Conservation (phyloP, 2,329 filamentous ascomycete species). For the Harringtonia lauricola region DNA sequence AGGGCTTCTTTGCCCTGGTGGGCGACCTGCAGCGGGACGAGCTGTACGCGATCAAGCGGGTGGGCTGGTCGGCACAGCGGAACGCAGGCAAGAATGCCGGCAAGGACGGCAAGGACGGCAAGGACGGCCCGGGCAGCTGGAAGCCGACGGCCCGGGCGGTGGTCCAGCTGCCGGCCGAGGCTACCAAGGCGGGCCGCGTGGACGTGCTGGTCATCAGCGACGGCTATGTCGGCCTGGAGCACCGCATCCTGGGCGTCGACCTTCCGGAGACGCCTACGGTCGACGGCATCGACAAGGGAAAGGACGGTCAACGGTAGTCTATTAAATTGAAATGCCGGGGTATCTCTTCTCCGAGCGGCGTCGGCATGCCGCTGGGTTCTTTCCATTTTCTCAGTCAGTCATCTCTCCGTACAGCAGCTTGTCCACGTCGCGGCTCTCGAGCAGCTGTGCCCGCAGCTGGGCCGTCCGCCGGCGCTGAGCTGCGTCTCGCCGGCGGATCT, state of each 20-base stretch:
- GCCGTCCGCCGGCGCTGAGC: conserved; percentile 53
- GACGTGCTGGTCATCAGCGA: conserved; percentile 76
- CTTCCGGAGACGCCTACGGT: conserved; percentile 39
- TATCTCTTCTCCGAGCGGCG: no score
- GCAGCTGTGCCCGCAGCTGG: conserved; percentile 59
- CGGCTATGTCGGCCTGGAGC: conserved; percentile 68
- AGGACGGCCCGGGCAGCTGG: conserved; percentile 10
- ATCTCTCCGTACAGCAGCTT: conserved; percentile 52
- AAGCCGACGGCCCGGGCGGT: conserved; percentile 42
- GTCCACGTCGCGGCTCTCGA: conserved; percentile 63
- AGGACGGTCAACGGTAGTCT: not conserved
- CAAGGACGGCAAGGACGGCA: no score
- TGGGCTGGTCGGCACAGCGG: no score
- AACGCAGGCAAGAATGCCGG: no score
- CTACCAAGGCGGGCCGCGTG: conserved; percentile 45
- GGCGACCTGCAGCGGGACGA: conserved; percentile 59
- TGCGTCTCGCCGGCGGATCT: conserved; percentile 49
- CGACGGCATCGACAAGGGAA: conserved; percentile 29
- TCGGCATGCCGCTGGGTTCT: no score
- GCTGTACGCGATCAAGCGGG: conserved; percentile 74
- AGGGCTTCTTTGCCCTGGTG: conserved; percentile 83
- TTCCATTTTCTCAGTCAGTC: no score
- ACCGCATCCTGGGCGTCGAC: conserved; percentile 35
- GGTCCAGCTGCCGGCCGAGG: conserved; percentile 47
- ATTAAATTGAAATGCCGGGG: no score